A percentile compares a stretch with the other conserved stretches of the same genome.
Conservation (phyloP, 768 basidiomycete species). For the Leccinum disarticulatum region DNA sequence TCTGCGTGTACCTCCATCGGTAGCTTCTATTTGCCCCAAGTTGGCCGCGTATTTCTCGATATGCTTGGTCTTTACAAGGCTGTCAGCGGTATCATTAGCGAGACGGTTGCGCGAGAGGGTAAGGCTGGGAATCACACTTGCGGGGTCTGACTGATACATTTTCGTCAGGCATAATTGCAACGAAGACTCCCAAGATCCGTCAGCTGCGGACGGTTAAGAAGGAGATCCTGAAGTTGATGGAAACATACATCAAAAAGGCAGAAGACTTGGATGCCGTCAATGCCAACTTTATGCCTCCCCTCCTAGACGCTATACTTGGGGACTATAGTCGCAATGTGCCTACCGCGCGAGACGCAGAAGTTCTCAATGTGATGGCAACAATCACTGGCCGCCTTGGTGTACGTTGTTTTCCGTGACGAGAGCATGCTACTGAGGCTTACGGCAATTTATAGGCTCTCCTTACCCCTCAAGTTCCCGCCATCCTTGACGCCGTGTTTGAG, state of each 20-base stretch:
- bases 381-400: conserved; percentile 89
- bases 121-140: conserved; percentile 15
- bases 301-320: conserved; percentile 95
- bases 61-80: conserved; percentile 98
- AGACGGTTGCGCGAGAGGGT: conserved; percentile 88
- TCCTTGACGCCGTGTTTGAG: conserved; percentile 96
- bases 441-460: conserved; percentile 59
- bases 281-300: conserved; percentile 86
- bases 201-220: conserved; percentile 96
- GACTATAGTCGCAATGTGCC: conserved; percentile 96
- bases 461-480: conserved; percentile 91
- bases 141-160: conserved; percentile 3
- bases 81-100: conserved; percentile 93
- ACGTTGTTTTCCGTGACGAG: conserved; percentile 33
- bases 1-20: conserved; percentile 97
- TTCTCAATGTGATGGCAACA: conserved; percentile 95
- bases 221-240: conserved; percentile 95
- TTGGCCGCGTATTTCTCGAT: conserved; percentile 93
- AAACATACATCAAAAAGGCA: conserved; percentile 96
- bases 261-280: conserved; percentile 96
- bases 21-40: conserved; percentile 95
- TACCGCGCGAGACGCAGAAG: conserved; percentile 92
- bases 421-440: conserved; percentile 8
- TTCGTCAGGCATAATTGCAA: conserved; percentile 75
- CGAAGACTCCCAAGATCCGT: conserved; percentile 95